Evolutionary conservation across 352 stramenopile genomes (phyloP).

Genomic region (Chrysophaeum taylorii): DNA sequence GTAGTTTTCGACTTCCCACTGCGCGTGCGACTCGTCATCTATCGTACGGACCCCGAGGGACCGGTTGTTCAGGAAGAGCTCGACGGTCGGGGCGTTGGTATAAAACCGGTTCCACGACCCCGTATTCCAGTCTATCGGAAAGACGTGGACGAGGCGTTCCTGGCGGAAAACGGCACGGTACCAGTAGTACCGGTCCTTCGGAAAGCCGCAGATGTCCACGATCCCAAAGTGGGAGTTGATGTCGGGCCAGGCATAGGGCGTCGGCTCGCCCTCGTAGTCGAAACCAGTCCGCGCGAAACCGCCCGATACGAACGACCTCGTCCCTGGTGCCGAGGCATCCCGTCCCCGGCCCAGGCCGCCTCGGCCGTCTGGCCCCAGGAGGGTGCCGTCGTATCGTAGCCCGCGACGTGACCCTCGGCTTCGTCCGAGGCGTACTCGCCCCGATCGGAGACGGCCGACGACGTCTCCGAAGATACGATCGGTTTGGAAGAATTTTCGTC

Average conservation of each 20-base stretch:
- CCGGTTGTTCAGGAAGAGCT: too few species aligned
- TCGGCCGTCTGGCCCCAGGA: conserved; percentile 10
- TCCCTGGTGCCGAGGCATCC: conserved; percentile 1
- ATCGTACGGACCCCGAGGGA: too few species aligned
- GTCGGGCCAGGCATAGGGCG: conserved; percentile 3
- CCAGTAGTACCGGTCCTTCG: conserved; percentile 15
- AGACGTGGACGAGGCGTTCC: neutral
- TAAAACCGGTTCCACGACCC: too few species aligned
- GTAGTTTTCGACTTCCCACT: too few species aligned
- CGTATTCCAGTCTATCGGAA: too few species aligned
- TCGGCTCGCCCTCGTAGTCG: conserved; percentile 23
- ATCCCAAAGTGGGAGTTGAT: conserved; percentile 19
- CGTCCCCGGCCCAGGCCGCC: conserved; percentile 1
- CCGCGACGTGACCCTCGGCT: neutral
- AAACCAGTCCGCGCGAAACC: conserved; percentile 21
- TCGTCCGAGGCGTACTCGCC: neutral
- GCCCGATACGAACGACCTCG: conserved; percentile 15
- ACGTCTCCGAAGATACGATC: neutral
- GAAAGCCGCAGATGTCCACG: conserved; percentile 19
- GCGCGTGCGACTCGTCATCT: too few species aligned
- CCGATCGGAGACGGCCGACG: neutral
- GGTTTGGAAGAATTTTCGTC: neutral
- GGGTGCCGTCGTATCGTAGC: conserved; percentile 1
- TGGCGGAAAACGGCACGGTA: conserved; percentile 6
- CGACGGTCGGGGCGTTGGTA: too few species aligned